A percentile compares a stretch with the other conserved stretches of the same genome.
Evolutionary conservation across 2,329 filamentous ascomycete genomes (phyloP).

Genomic region (Alternaria longipes): DNA sequence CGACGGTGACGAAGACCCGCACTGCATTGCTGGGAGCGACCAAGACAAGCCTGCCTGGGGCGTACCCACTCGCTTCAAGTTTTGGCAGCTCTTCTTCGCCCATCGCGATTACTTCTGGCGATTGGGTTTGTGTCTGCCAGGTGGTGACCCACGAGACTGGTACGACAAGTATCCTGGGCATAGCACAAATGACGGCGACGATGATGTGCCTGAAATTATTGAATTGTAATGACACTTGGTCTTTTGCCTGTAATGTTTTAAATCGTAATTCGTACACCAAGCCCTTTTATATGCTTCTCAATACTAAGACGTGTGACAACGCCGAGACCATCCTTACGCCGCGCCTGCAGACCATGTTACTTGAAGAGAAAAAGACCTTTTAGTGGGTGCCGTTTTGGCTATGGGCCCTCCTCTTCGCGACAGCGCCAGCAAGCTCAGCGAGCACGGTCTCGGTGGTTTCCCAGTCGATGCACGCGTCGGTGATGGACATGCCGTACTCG

Average conservation of each 20-base stretch:
- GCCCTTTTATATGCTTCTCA: neutral
- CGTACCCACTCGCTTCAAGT: constrained; percentile 68
- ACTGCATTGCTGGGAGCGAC: constrained; percentile 73
- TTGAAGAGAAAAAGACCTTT: constrained; percentile 7
- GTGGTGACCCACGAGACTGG: constrained; percentile 76
- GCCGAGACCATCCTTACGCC: constrained; percentile 12
- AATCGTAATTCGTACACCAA: constrained; percentile 6
- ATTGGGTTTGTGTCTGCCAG: constrained; percentile 86
- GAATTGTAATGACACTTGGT: constrained; percentile 27
- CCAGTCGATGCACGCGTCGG: constrained; percentile 96
- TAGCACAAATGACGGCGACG: constrained; percentile 23
- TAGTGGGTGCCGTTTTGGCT: constrained; percentile 42
- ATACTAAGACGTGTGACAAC: constrained; percentile 8
- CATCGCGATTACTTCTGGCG: constrained; percentile 98
- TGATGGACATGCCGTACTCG: constrained; percentile 95
- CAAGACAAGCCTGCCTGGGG: constrained; percentile 39
- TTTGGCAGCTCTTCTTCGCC: constrained; percentile 94
- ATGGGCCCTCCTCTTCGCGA: constrained; percentile 73
- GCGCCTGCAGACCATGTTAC: neutral
- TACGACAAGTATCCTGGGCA: constrained; percentile 56
- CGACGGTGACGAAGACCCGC: constrained; percentile 72
- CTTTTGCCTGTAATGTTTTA: neutral
- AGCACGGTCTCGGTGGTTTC: constrained; percentile 85
- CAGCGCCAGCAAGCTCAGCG: constrained; percentile 78
- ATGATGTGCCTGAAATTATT: constrained; percentile 21